phyloP scores from a whole-genome alignment of 2,329 filamentous ascomycete genomes.

The Ascochyta pisi region DNA sequence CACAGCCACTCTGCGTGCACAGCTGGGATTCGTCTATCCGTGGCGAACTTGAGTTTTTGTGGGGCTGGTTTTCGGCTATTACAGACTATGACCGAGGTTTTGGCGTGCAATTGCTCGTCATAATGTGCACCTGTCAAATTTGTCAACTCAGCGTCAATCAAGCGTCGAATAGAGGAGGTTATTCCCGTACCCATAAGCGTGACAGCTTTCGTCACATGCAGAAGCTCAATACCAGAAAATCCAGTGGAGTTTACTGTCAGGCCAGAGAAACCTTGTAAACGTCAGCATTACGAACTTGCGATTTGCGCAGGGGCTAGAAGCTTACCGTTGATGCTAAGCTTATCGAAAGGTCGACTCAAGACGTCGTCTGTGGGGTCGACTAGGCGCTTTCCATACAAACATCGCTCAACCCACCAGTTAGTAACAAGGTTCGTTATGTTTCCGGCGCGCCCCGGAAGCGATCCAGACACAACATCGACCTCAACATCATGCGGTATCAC shows the following conservation, averaged over 20 bases:
- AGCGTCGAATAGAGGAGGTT: neutral
- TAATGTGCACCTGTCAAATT: conserved; percentile 70
- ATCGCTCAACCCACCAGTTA: conserved; percentile 93
- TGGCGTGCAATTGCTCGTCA: conserved; percentile 74
- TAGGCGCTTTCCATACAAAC: conserved; percentile 77
- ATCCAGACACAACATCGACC: conserved; percentile 38
- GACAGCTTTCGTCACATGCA: conserved; percentile 81
- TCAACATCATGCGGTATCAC: conserved; percentile 56
- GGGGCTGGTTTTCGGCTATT: conserved; percentile 63
- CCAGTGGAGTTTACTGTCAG: conserved; percentile 80
- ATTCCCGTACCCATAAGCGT: conserved; percentile 67
- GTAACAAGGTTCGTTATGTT: conserved; percentile 63
- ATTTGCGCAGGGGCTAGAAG: conserved; percentile 12
- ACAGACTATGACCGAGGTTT: conserved; percentile 80
- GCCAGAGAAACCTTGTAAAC: conserved; percentile 65
- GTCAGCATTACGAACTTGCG: conserved; percentile 25
- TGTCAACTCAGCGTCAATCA: conserved; percentile 21
- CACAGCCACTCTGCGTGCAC: conserved; percentile 85
- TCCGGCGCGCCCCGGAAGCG: conserved; percentile 46
- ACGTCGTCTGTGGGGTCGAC: conserved; percentile 73
- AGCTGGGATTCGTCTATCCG: conserved; percentile 78
- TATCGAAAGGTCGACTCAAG: conserved; percentile 77
- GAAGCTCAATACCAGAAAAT: conserved; percentile 82
- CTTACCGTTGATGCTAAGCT: conserved; percentile 68
- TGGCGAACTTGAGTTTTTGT: conserved; percentile 81